Evolutionary conservation across 371 early-diverging fungal species (phyloP).

Genomic region (Circinella minor): DNA sequence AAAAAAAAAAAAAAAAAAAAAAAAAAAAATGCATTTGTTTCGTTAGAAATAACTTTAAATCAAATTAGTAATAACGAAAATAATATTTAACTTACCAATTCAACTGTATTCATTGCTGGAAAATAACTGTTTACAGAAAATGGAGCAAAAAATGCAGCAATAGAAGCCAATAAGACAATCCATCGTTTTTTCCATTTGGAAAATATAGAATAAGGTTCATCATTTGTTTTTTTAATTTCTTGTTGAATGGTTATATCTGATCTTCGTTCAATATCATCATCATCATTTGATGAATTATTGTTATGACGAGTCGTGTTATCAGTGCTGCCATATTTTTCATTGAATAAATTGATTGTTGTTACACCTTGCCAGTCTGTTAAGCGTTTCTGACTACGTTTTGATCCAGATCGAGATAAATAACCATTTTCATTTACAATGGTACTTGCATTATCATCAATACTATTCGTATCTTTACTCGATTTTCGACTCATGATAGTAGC

Average conservation of each 20-base stretch:
- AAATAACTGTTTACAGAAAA: constrained; percentile 35
- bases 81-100: constrained; percentile 9
- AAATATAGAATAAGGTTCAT: constrained; percentile 24
- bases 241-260: not conserved
- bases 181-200: constrained; percentile 23
- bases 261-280: too few species aligned
- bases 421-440: constrained; percentile 2
- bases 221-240: not conserved
- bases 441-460: not conserved
- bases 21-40: not conserved
- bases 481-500: not conserved
- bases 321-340: not conserved
- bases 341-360: constrained; percentile 1
- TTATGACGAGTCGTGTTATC: too few species aligned
- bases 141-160: constrained; percentile 36
- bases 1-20: not conserved
- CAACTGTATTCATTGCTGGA: constrained; percentile 32
- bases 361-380: constrained; percentile 15
- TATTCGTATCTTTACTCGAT: not conserved
- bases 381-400: not conserved
- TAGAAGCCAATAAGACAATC: constrained; percentile 27
- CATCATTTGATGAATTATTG: too few species aligned
- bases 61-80: not conserved
- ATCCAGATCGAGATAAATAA: not conserved
- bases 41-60: too few species aligned